Base-by-base conservation (phyloP, 139 green algal species). In the Closterium sp. region DNA sequence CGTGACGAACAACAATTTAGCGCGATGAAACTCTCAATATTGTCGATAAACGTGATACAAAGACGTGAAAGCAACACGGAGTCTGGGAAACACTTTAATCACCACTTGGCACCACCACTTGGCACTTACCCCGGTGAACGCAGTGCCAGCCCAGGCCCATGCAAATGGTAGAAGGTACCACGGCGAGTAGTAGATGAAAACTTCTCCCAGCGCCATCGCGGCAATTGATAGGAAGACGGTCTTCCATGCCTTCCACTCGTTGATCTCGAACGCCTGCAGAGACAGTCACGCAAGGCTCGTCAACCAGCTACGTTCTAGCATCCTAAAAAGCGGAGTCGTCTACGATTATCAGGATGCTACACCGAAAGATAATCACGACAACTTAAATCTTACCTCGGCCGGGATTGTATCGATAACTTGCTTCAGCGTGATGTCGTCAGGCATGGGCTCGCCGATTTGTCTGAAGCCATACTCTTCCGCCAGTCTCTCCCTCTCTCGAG, bases 151-250 rank as follows among this genome's bases (percentile, higher is more conserved):
- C 85, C 98, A 94, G 1, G 96, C 95, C 97, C 97, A 99, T 9
- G 97, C 97, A 9, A 99, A 95, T 31, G 98, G 98, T 70, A 99
- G 96, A 86, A 99, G 95, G 93, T 98, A 99, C 96, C 96, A 98
- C 30, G 98, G 98, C 3, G 96, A 95, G 17, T 98, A 94, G 62
- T 92, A 94, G 91, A 99, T 98, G 27, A 86, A 11, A 3, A 27
- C 32, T 2, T 91, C 88, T 34, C 91, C 85, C 0, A 92, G 1
- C 13, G 91, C 93, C 30, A 95, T 73, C 21, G 93, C 62, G 34
- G 70, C 85, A 17, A 94, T 29, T 19, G 93, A 88, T 24, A 94
- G 22, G 6, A 86, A 21, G 6, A 95, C 93, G 21, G 70, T 90
- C 22, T 73, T 92, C 86, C 86, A 95, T 22, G 93, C 85, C 91